Conservation (phyloP, 2,329 filamentous ascomycete species). For the Tricladium varicosporioides region DNA sequence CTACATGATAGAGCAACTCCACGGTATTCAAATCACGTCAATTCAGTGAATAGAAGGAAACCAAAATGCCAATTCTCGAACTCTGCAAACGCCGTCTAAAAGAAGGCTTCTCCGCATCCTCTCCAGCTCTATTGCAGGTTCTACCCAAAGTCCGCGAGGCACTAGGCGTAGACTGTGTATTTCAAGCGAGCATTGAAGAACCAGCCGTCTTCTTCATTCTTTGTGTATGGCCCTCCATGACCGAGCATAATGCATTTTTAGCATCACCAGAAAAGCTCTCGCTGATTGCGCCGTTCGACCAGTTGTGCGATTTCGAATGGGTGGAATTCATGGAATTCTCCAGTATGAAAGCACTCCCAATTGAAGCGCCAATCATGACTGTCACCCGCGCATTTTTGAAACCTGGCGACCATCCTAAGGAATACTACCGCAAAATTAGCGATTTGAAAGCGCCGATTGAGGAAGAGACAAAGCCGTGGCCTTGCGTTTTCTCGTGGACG, state of each 20-base stretch:
- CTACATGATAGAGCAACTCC: no score
- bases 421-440: conserved; percentile 2
- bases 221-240: not conserved
- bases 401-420: not conserved
- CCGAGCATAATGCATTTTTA: not conserved
- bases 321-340: not conserved
- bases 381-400: conserved; percentile 1
- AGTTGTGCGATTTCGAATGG: not conserved
- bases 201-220: not conserved
- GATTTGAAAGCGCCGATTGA: conserved; percentile 1
- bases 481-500: conserved; percentile 1
- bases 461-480: not conserved
- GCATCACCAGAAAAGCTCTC: not conserved
- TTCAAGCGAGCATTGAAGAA: not conserved
- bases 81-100: not conserved
- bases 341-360: not conserved
- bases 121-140: not conserved
- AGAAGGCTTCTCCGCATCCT: not conserved
- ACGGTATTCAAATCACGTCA: no score
- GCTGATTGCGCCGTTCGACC: not conserved
- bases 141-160: not conserved
- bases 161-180: not conserved
- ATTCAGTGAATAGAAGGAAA: not conserved
- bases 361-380: not conserved
- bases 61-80: not conserved